Evolutionary conservation across 768 basidiomycete species (phyloP).

Genomic region (Phlebiopsis flavidoalba): DNA sequence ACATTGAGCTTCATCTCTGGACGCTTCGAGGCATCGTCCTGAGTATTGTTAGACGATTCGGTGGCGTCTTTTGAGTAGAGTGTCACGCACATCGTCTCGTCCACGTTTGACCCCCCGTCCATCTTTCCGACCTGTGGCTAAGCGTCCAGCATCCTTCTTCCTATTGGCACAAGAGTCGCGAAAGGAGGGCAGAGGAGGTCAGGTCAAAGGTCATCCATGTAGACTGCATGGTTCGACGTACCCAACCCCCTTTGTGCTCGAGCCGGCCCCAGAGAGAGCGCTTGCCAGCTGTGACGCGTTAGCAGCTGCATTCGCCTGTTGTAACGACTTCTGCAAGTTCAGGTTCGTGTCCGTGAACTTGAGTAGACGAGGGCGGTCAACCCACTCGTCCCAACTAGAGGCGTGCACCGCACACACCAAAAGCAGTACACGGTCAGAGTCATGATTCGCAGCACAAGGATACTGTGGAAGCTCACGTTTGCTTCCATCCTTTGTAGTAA

Average conservation of each 20-base stretch:
- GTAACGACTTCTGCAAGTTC: conserved; percentile 67
- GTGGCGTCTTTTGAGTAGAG: neutral
- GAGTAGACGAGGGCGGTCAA: conserved; percentile 71
- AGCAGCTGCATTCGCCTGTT: conserved; percentile 37
- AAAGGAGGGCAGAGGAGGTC: neutral
- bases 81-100: conserved; percentile 59
- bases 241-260: conserved; percentile 13
- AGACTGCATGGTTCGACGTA: neutral
- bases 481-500: conserved; percentile 99
- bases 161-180: neutral
- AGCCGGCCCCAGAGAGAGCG: conserved; percentile 17
- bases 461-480: conserved; percentile 68
- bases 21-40: conserved; percentile 75
- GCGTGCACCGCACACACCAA: neutral
- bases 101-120: conserved; percentile 65
- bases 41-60: neutral
- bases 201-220: neutral
- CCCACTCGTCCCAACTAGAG: conserved; percentile 96
- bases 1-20: conserved; percentile 89
- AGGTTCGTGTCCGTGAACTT: conserved; percentile 83
- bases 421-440: neutral
- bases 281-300: conserved; percentile 28
- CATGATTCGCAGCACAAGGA: neutral
- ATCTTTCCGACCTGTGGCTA: conserved; percentile 44
- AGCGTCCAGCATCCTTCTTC: conserved; percentile 14